Evolutionary conservation across 2,329 filamentous ascomycete genomes (phyloP).

Genomic region (Pseudogymnoascus sp.): DNA sequence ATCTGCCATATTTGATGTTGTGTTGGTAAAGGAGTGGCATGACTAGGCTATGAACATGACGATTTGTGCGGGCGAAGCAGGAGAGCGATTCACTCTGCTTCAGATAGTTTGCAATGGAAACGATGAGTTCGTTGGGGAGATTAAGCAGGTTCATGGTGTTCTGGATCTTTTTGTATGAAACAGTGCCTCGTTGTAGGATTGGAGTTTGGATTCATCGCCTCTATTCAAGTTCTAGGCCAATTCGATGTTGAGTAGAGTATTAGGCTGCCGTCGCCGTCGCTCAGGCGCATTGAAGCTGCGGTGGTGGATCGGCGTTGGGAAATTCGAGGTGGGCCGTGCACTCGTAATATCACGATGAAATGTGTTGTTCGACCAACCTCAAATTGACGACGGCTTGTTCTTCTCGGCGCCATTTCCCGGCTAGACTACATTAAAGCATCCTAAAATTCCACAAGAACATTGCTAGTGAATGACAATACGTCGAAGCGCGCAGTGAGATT

Average conservation of each 20-base stretch:
- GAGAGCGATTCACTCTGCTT: neutral
- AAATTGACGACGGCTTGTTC: neutral
- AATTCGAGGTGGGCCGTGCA: neutral
- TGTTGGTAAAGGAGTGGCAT: neutral
- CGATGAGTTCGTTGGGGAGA: neutral
- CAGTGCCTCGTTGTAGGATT: neutral
- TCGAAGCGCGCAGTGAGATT: neutral
- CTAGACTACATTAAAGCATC: neutral
- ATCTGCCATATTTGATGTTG: neutral
- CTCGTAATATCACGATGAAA: neutral
- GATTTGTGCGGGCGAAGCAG: neutral
- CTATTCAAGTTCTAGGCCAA: neutral
- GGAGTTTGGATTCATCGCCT: neutral
- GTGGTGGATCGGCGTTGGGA: neutral
- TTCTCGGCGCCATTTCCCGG: neutral
- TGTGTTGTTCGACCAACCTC: neutral
- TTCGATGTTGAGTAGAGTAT: neutral
- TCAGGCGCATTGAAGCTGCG: neutral
- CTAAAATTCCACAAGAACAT: neutral
- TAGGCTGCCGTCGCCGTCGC: neutral
- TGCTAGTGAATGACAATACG: neutral
- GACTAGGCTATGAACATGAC: neutral
- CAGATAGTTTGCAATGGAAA: neutral
- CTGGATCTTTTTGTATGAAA: neutral
- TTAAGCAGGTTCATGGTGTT: neutral